Evolutionary conservation across 2,329 filamentous ascomycete species (phyloP).

Genomic region (Dactylonectria macrodidyma): DNA sequence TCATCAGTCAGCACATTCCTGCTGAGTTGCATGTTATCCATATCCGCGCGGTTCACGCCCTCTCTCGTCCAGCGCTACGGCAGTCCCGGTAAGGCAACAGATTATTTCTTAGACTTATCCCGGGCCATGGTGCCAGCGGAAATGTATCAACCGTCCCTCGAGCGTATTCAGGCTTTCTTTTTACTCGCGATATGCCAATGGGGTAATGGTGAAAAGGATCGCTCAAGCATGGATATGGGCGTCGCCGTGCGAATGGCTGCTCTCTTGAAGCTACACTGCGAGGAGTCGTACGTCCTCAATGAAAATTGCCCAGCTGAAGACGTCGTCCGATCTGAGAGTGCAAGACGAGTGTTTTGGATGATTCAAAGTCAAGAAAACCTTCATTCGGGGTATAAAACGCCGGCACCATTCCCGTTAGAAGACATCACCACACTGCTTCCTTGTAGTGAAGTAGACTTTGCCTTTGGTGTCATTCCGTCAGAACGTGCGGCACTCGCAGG

Average conservation of each 20-base stretch:
- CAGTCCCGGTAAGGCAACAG: conserved; percentile 43
- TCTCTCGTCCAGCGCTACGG: conserved; percentile 45
- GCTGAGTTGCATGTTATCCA: conserved; percentile 47
- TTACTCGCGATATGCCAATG: conserved; percentile 52
- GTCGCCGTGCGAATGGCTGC: conserved; percentile 55
- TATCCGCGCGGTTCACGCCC: conserved; percentile 52
- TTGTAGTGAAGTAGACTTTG: conserved; percentile 56
- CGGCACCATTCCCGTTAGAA: conserved; percentile 50
- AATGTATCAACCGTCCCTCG: conserved; percentile 50
- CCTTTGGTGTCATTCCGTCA: conserved; percentile 50
- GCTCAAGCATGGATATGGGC: conserved; percentile 55
- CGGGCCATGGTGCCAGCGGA: conserved; percentile 42
- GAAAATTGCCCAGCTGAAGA: conserved; percentile 45
- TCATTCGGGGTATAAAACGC: conserved; percentile 53
- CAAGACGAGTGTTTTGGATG: conserved; percentile 56
- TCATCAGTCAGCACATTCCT: conserved; percentile 48
- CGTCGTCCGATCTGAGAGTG: conserved; percentile 51
- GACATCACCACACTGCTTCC: conserved; percentile 56
- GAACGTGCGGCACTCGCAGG: conserved; percentile 51
- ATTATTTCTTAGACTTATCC: conserved; percentile 48
- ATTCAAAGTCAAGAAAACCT: conserved; percentile 55
- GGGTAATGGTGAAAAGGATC: conserved; percentile 52
- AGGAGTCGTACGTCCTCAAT: conserved; percentile 53
- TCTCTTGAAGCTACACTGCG: conserved; percentile 53
- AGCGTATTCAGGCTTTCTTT: conserved; percentile 51